A percentile compares a stretch with the other conserved stretches of the same genome.
Evolutionary conservation across 2,329 filamentous ascomycete genomes (phyloP).

Genomic region (Zalaria obscura): DNA sequence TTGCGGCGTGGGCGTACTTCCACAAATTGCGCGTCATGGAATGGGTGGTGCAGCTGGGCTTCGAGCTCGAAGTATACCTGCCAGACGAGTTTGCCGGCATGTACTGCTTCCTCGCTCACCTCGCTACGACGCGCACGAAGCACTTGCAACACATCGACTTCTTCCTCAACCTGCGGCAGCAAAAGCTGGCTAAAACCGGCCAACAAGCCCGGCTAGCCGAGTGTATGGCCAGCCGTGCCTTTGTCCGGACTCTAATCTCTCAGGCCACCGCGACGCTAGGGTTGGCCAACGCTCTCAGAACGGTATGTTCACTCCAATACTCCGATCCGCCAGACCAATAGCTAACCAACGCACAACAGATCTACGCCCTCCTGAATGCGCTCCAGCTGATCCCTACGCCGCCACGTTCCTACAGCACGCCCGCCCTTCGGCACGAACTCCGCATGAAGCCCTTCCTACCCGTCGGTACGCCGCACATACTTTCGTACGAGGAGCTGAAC

Average conservation of each 20-base stretch:
- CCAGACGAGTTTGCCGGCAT: constrained; percentile 72
- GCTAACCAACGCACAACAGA: constrained; percentile 14
- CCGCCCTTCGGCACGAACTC: constrained; percentile 60
- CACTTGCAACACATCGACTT: constrained; percentile 54
- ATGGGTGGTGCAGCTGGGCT: constrained; percentile 78
- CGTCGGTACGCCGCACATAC: constrained; percentile 54
- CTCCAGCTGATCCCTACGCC: constrained; percentile 37
- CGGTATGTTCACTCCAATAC: not conserved
- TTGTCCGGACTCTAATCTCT: constrained; percentile 14
- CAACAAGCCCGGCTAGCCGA: constrained; percentile 13
- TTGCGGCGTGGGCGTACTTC: constrained; percentile 80
- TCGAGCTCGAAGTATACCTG: constrained; percentile 84
- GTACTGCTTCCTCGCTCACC: constrained; percentile 39
- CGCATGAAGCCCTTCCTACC: constrained; percentile 73
- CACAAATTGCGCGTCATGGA: constrained; percentile 85
- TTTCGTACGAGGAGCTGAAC: constrained; percentile 48
- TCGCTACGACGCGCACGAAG: constrained; percentile 7
- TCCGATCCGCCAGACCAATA: not conserved
- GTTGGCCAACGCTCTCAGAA: constrained; percentile 17
- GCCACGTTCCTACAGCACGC: constrained; percentile 49
- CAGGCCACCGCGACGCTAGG: constrained; percentile 14
- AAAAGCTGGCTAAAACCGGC: constrained; percentile 13
- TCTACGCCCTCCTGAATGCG: constrained; percentile 55
- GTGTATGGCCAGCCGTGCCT: constrained; percentile 7
- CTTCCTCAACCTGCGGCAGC: constrained; percentile 35